phyloP scores from a whole-genome alignment of 495 filamentous ascomycete species.

The Trichoderma gamsii region DNA sequence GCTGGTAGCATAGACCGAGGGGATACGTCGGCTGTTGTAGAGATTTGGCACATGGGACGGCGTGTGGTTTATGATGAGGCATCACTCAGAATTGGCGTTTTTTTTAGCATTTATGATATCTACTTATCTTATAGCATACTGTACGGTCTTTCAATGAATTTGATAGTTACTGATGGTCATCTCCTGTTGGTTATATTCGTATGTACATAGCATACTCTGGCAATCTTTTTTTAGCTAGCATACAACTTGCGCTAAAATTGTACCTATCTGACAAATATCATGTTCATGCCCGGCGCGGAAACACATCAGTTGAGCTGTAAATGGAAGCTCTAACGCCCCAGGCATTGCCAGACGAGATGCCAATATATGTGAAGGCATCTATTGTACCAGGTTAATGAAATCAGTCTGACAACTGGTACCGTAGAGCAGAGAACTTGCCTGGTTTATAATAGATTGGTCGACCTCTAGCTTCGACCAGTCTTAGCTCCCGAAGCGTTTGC shows the following conservation, averaged over 20 bases:
- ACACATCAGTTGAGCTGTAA: conserved; percentile 38
- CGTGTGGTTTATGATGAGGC: neutral
- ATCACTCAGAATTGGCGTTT: neutral
- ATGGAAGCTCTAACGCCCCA: conserved; percentile 61
- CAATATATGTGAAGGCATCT: conserved; percentile 72
- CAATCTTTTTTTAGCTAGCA: neutral
- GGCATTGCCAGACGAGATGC: conserved; percentile 58
- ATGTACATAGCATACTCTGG: neutral
- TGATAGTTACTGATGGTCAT: neutral
- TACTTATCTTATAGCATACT: neutral
- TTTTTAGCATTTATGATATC: neutral
- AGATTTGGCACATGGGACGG: neutral
- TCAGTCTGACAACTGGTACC: conserved; percentile 12
- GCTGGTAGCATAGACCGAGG: neutral
- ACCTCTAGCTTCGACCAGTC: conserved; percentile 43
- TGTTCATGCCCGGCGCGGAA: neutral
- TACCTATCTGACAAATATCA: too few relatives aligned
- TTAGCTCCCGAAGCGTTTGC: conserved; percentile 50
- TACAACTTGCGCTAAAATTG: too few relatives aligned
- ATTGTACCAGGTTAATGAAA: neutral
- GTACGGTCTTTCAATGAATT: neutral
- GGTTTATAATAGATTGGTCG: conserved; percentile 70
- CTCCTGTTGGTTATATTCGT: neutral
- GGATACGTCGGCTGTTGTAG: neutral
- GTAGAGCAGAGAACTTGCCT: conserved; percentile 33